Base-by-base conservation (phyloP, 1,284 basidiomycete genomes). In the Melanopsichium pennsylvanicum region DNA sequence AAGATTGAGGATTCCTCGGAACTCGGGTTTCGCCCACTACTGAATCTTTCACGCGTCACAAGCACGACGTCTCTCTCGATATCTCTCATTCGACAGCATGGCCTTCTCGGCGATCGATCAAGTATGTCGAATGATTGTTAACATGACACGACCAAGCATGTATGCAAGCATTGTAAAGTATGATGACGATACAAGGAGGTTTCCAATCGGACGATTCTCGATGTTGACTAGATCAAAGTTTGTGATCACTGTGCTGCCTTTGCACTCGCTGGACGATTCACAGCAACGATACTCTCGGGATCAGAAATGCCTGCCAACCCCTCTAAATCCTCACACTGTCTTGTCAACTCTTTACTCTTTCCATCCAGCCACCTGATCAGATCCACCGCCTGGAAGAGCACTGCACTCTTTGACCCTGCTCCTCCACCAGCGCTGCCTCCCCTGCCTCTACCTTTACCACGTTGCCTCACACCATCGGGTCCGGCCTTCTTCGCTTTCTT, bases 321-420 rank as follows among this genome's bases (percentile, higher is more conserved):
- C 35, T 80, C 78, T 12, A 80, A 37, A 32, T 59, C 55, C 29
- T 68, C 54, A 37, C 76, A 74, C 34, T 79, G 71, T 16, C 32
- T 38, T 16, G 54, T 55, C 7, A 81, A 37, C 18, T 62, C 55
- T 19, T 54, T 56, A 44, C 76, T 78, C 37, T 70, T 74, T 6
- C 57, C 73, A 5, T 79, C 66, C 10, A 81, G 51, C 79, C 79
- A 81, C 23, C 66, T 50, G 31, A 81, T 69, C 36, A 81, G 51
- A 43, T 81, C 79, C 10, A 81, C 75, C 13, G 78, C 75, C 44
- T 80, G 77, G 57, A 80, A 80, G 10, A 80, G 64, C 12, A 79
- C 78, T 0, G 78, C 78, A 32, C 71, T 74, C 55, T 80, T 80
- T 35, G 63, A 70, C 0, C 79, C 79, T 5, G 75, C 76, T 8